Conservation (phyloP, 164 flowering plant species). For the Platanus orientalis region DNA sequence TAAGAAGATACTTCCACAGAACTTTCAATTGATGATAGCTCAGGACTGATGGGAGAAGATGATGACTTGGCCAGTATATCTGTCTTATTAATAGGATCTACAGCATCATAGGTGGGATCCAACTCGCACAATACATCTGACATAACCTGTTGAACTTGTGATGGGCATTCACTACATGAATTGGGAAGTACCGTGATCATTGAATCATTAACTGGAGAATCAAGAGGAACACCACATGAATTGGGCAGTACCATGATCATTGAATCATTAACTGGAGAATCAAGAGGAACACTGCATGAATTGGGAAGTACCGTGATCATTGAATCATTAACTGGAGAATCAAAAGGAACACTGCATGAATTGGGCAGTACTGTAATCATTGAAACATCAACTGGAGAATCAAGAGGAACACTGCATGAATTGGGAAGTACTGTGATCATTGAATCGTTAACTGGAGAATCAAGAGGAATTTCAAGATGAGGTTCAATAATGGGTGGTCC, state of each 20-base stretch:
- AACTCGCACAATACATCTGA: not conserved
- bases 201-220: slow-evolving; percentile 1
- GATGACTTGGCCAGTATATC: not conserved
- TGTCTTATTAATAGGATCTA: slow-evolving; percentile 1
- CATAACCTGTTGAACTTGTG: slow-evolving; percentile 1
- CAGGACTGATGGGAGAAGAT: not conserved
- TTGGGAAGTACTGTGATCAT: not conserved
- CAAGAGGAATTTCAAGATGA: not conserved
- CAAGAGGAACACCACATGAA: not conserved
- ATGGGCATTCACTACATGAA: slow-evolving; percentile 7
- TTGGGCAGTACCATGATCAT: not conserved
- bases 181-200: not conserved
- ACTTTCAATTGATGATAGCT: slow-evolving; percentile 10
- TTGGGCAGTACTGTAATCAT: not conserved
- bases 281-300: not conserved
- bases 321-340: slow-evolving; percentile 1
- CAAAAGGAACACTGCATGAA: not conserved
- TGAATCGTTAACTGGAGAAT: not conserved
- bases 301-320: not conserved
- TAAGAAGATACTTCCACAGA: not conserved
- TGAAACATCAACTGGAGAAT: not conserved
- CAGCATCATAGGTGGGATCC: slow-evolving; percentile 5
- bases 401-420: not conserved
- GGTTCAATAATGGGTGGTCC: not conserved
- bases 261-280: slow-evolving; percentile 1